These are phyloP conservation scores for Phytopythium ostracodes DNA, from an alignment of 352 stramenopile genomes.

Conservation along the genomic window DNA sequence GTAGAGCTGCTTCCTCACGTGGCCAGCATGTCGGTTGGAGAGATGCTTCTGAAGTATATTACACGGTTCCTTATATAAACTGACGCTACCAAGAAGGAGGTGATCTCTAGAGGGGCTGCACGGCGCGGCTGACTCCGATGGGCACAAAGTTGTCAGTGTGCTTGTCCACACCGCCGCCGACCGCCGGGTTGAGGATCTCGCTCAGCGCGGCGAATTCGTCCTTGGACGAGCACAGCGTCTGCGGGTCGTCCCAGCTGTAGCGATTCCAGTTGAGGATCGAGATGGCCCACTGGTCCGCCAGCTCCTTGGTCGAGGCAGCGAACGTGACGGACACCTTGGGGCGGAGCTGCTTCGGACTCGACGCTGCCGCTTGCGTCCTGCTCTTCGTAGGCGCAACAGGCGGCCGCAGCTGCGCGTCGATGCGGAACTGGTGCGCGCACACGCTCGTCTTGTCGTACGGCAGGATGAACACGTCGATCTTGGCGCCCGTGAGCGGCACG, in stretches of 20 bases:
- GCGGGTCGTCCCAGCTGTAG: conserved; percentile 78
- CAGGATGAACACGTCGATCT: conserved; percentile 71
- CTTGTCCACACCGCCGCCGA: conserved; percentile 19
- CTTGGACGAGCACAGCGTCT: conserved; percentile 77
- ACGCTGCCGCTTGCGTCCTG: conserved; percentile 11
- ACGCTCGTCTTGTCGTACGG: conserved; percentile 34
- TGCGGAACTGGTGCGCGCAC: conserved; percentile 58
- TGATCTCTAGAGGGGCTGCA: conserved; percentile 36
- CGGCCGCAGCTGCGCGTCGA: conserved; percentile 40
- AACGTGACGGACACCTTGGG: conserved; percentile 36
- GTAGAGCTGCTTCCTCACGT: too few species aligned
- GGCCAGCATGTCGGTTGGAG: too few species aligned
- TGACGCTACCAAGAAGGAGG: neutral
- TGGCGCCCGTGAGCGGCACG: conserved; percentile 65
- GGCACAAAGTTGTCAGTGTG: conserved; percentile 25
- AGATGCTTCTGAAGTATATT: neutral
- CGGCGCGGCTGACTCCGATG: conserved; percentile 45
- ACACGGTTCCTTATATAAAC: neutral
- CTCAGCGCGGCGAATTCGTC: conserved; percentile 50
- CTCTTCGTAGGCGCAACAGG: conserved; percentile 9
- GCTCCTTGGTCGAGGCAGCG: conserved; percentile 46
- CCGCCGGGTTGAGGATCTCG: neutral
- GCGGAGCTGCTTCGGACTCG: conserved; percentile 17
- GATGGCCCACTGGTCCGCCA: conserved; percentile 67
- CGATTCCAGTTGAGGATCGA: conserved; percentile 84